Base-by-base conservation (phyloP, 1,284 basidiomycete species). In the Cryptococcus amylolentus region DNA sequence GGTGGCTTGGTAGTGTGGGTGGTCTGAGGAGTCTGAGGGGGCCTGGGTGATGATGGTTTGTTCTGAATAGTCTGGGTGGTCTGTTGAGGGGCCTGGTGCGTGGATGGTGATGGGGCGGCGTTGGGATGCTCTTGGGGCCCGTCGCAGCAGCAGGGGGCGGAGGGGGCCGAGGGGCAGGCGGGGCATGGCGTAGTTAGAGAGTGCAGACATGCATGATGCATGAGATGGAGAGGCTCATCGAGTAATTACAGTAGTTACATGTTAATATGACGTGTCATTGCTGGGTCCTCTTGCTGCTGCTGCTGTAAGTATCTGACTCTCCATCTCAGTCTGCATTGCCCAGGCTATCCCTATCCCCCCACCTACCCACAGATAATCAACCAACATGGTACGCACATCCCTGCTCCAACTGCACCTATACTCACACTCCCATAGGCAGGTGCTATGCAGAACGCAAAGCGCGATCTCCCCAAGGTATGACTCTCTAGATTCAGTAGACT, bases 401-500 rank as follows among this genome's bases (percentile, higher is more conserved):
- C 35, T 14, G 13, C 40, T 18, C 27, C 26, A 7, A 20, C 23
- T 14, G 12, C 20, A 46, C 31, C 3, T 4, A 10, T 35, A 6
- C 31, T 35, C 35, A 49, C 52, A 13, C 3, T 54, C 37, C 35
- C 47, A 13, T 52, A 80, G 91, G 92, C 92, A 56, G 93, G 93
- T 65, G 92, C 90, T 75, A 85, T 95, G 76, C 83, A 89, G 63
- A 91, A 92, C 75, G 92, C 92, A 66, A 91, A 88, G 82, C 84
- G 83, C 76, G 83, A 91, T 77, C 84, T 94, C 59, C 83, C 84
- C 69, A 93, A 88, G 75, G 78, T 77, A 44, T 51, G 73, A 56
- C 8, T 18, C 13, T 10, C 5, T 27, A 41, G 2, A 23, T 23
- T 27, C 27, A 14, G 38, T 45, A 14, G 42, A 16, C 26, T 23